Percentiles rank a stretch among this genome's conserved stretches.
These are phyloP conservation scores for Lactarius sanguifluus DNA, from an alignment of 768 basidiomycete genomes.

Conservation along the genomic window DNA sequence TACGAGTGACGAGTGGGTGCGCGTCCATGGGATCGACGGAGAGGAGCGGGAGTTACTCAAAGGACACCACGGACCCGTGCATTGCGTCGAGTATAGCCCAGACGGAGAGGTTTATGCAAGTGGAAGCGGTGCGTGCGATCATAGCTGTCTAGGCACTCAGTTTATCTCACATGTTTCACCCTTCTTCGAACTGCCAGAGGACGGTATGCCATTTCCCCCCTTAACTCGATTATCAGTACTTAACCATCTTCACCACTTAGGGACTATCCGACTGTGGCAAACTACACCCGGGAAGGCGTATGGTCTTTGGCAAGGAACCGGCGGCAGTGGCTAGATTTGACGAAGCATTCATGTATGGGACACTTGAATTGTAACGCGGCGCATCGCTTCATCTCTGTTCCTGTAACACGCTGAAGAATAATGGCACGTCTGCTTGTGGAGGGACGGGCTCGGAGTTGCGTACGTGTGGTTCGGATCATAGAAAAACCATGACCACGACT, in stretches of 20 bases:
- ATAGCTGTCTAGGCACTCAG: slow-evolving; percentile 6
- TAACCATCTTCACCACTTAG: slow-evolving; percentile 39
- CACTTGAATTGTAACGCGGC: slow-evolving; percentile 19
- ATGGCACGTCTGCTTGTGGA: neutral
- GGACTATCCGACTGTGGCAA: slow-evolving; percentile 96
- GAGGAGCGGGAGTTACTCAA: slow-evolving; percentile 90
- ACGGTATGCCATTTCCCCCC: slow-evolving; percentile 50
- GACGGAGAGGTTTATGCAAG: slow-evolving; percentile 98
- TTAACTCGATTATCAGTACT: slow-evolving; percentile 16
- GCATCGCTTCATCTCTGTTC: slow-evolving; percentile 17
- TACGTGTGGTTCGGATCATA: neutral
- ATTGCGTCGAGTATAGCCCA: slow-evolving; percentile 90
- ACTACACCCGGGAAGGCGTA: slow-evolving; percentile 92
- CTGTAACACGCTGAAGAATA: slow-evolving; percentile 12
- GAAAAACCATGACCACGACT: neutral
- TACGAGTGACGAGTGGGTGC: slow-evolving; percentile 91
- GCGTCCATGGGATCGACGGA: slow-evolving; percentile 88
- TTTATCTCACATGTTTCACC: slow-evolving; percentile 21
- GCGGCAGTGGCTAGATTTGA: slow-evolving; percentile 41
- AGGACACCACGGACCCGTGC: slow-evolving; percentile 97
- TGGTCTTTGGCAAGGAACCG: slow-evolving; percentile 79
- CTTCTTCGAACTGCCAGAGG: slow-evolving; percentile 50
- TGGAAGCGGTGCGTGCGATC: slow-evolving; percentile 78
- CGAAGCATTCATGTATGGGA: slow-evolving; percentile 6
- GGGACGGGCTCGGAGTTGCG: neutral